A percentile compares a stretch with the other conserved stretches of the same genome.
These are phyloP conservation scores for Pestalotiopsis fici DNA, from an alignment of 2,329 filamentous ascomycete genomes.

Conservation along the genomic window DNA sequence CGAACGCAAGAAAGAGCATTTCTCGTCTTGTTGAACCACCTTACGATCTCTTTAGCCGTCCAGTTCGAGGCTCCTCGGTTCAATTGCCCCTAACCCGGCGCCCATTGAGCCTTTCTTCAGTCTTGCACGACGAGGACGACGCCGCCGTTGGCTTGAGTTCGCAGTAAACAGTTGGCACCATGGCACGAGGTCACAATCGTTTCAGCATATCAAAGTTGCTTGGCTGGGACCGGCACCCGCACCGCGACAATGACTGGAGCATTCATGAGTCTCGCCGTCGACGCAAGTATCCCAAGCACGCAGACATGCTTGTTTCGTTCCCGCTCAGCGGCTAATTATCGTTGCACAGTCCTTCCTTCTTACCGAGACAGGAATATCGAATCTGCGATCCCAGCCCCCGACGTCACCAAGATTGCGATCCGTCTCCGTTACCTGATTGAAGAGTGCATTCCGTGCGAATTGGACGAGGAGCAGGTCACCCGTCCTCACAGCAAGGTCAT, in stretches of 20 bases:
- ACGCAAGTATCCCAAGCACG: constrained; percentile 32
- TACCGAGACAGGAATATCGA: constrained; percentile 59
- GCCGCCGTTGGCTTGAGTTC: not conserved
- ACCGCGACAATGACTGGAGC: constrained; percentile 34
- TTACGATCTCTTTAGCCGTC: not conserved
- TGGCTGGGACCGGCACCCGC: constrained; percentile 34
- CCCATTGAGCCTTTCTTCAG: not conserved
- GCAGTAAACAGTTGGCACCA: not conserved
- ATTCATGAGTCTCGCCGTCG: constrained; percentile 45
- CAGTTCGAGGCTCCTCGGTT: not conserved
- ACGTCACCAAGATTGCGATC: constrained; percentile 88
- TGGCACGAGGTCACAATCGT: constrained; percentile 12
- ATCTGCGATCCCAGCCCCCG: constrained; percentile 71
- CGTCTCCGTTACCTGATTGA: constrained; percentile 90
- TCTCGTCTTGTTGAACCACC: not conserved
- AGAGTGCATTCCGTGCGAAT: constrained; percentile 85
- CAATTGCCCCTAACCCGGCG: not conserved
- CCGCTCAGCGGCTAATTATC: constrained; percentile 12
- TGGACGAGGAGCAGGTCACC: constrained; percentile 75
- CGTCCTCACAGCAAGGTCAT: constrained; percentile 83
- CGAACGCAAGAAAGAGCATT: not conserved
- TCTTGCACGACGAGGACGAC: not conserved
- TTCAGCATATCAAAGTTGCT: constrained; percentile 32
- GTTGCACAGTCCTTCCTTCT: constrained; percentile 62
- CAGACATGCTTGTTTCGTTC: not conserved